A percentile compares a stretch with the other conserved stretches of the same genome.
phyloP scores from a whole-genome alignment of 139 green algal genomes.

The Haematococcus sp. region DNA sequence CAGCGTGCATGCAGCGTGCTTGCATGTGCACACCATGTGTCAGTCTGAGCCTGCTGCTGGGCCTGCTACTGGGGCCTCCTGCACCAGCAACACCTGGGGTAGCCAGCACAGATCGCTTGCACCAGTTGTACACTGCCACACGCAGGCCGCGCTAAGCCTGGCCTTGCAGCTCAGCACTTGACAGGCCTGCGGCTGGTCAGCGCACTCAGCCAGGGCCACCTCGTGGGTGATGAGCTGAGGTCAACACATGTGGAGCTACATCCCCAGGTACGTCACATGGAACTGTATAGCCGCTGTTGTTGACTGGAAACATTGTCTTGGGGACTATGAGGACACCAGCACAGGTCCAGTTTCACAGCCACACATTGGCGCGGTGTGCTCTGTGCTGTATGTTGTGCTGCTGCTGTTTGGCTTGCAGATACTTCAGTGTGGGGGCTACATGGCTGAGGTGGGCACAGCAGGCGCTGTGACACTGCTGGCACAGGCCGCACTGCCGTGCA shows the following conservation, averaged over 20 bases:
- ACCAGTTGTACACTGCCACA: neutral
- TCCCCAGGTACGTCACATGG: neutral
- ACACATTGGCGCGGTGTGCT: neutral
- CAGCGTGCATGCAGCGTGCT: too few species aligned
- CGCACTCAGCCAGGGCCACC: constrained; percentile 36
- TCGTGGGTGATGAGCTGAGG: constrained; percentile 30
- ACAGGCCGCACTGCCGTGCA: constrained; percentile 57
- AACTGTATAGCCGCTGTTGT: too few species aligned
- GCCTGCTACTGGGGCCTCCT: too few species aligned
- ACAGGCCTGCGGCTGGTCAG: constrained; percentile 62
- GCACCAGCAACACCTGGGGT: too few species aligned
- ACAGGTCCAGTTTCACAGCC: too few species aligned
- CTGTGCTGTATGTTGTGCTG: neutral
- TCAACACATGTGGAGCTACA: neutral
- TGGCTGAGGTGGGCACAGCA: constrained; percentile 69
- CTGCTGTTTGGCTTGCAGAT: neutral
- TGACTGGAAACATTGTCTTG: too few species aligned
- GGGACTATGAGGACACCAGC: too few species aligned
- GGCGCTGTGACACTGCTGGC: constrained; percentile 76
- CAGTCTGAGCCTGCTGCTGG: too few species aligned
- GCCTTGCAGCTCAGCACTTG: constrained; percentile 60
- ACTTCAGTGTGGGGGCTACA: constrained; percentile 27
- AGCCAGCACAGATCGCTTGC: too few species aligned
- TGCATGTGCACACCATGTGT: too few species aligned
- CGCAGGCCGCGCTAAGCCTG: constrained; percentile 30